phyloP scores from a whole-genome alignment of 2,329 filamentous ascomycete genomes.

The Tolypocladium cylindrosporum region DNA sequence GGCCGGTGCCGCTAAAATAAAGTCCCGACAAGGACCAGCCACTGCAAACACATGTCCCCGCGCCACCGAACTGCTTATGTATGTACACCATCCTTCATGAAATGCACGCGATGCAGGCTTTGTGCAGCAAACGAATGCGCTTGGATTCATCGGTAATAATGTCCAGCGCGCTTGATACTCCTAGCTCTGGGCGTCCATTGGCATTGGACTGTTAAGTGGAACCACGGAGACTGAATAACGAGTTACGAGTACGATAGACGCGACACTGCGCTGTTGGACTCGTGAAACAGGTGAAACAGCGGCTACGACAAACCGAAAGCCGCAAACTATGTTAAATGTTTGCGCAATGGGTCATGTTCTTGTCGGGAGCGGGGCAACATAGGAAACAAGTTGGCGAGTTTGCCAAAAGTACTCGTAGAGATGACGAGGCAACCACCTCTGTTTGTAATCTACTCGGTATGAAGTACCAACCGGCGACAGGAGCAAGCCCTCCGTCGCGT shows the following conservation, averaged over 20 bases:
- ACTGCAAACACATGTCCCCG: not conserved
- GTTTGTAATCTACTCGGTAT: not conserved
- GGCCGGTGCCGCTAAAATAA: constrained; percentile 11
- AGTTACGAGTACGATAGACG: too few relatives aligned
- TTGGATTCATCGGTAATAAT: not conserved
- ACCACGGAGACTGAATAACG: not conserved
- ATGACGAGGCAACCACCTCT: not conserved
- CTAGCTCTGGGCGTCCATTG: not conserved
- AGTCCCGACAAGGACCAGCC: constrained; percentile 3
- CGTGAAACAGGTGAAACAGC: not conserved
- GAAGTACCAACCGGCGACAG: not conserved
- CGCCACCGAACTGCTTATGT: not conserved
- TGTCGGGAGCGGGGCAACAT: not conserved
- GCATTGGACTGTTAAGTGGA: not conserved
- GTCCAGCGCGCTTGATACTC: not conserved
- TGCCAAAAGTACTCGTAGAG: not conserved
- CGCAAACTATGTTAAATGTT: not conserved
- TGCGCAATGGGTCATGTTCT: not conserved
- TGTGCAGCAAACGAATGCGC: not conserved
- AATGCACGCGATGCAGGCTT: not conserved
- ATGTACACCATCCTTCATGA: not conserved
- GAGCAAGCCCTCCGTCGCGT: not conserved
- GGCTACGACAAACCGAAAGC: not conserved
- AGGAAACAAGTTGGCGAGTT: not conserved
- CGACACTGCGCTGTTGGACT: not conserved